Evolutionary conservation across 2,329 filamentous ascomycete genomes (phyloP).

Genomic region (Sclerotiophoma versabilis): DNA sequence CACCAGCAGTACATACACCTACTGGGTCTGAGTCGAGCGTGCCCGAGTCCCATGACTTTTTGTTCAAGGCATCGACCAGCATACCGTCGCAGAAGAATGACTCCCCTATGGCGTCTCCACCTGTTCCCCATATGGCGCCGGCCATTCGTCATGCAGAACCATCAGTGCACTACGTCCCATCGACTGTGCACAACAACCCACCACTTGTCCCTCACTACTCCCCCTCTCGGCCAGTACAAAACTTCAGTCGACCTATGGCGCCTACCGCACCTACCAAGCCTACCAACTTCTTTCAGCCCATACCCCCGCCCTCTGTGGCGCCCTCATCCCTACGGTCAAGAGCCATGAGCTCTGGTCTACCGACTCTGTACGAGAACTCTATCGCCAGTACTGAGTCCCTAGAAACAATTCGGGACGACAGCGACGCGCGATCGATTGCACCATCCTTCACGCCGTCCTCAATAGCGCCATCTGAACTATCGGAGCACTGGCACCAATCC

Average conservation of each 20-base stretch:
- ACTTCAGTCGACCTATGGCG: conserved; percentile 34
- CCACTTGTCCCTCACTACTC: conserved; percentile 23
- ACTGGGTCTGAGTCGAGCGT: conserved; percentile 22
- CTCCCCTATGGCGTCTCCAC: conserved; percentile 12
- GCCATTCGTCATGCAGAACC: conserved; percentile 1
- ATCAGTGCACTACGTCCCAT: conserved; percentile 8
- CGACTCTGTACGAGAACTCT: conserved; percentile 44
- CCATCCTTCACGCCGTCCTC: conserved; percentile 34
- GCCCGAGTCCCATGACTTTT: conserved; percentile 39
- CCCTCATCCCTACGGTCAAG: conserved; percentile 23
- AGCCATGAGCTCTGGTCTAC: conserved; percentile 30
- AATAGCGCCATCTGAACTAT: conserved; percentile 45
- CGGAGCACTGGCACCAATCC: conserved; percentile 45
- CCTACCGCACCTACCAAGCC: conserved; percentile 4
- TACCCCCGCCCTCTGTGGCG: conserved; percentile 15
- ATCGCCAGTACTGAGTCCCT: conserved; percentile 34
- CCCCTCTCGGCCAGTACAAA: conserved; percentile 27
- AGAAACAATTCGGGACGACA: conserved; percentile 19
- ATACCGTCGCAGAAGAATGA: conserved; percentile 16
- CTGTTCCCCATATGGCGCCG: background rate
- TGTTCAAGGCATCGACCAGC: conserved; percentile 27
- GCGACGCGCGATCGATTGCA: conserved; percentile 35
- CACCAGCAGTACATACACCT: conserved; percentile 19
- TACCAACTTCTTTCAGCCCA: conserved; percentile 13
- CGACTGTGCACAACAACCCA: conserved; percentile 5